phyloP scores from a whole-genome alignment of 768 basidiomycete genomes.

The Mycena amicta region DNA sequence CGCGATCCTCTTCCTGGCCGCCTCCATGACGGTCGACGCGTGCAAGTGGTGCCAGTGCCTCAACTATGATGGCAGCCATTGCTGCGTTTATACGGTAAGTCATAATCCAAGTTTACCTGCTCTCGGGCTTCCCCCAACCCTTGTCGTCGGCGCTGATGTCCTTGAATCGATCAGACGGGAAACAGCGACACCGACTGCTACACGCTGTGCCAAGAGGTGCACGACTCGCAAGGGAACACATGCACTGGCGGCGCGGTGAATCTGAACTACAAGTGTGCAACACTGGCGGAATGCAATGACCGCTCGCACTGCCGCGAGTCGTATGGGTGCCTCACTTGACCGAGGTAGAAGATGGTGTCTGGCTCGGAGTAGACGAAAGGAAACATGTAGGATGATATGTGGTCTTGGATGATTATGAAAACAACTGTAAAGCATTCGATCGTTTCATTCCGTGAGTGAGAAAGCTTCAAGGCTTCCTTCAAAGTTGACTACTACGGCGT shows the following conservation, averaged over 20 bases:
- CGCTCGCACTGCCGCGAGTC: conserved; percentile 6
- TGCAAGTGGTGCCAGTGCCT: conserved; percentile 2
- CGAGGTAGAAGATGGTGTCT: no score
- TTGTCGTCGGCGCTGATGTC: background rate
- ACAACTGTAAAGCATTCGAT: no score
- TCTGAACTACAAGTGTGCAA: conserved; percentile 4
- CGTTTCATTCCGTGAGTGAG: no score
- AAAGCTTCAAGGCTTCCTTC: no score
- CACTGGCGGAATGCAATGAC: background rate
- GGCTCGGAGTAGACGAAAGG: no score
- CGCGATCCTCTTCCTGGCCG: background rate
- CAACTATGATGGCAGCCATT: background rate
- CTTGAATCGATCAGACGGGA: background rate
- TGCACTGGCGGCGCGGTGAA: background rate
- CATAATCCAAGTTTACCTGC: no score
- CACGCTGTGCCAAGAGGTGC: background rate
- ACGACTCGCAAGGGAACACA: background rate
- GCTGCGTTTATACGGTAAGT: conserved; percentile 1
- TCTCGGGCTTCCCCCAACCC: background rate
- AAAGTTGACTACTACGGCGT: no score
- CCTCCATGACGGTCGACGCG: background rate
- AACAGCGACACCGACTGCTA: background rate
- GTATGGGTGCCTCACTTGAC: background rate
- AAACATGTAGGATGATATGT: no score
- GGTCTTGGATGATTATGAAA: no score